These are phyloP conservation scores for Trametes coccinea DNA, from an alignment of 768 basidiomycete genomes.

Conservation along the genomic window DNA sequence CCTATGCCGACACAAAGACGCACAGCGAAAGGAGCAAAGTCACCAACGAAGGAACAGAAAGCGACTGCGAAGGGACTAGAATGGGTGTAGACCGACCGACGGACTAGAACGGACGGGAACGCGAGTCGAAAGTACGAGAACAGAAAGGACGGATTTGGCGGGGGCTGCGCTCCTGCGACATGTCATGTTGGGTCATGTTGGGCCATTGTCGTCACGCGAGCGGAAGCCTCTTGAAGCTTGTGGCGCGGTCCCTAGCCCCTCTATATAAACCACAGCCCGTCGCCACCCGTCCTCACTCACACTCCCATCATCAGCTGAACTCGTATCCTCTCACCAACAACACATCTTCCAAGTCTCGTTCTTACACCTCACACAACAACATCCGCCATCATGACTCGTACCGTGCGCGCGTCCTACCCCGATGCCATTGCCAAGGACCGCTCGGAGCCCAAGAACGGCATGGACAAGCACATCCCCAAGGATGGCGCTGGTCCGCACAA, in stretches of 20 bases:
- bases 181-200: neutral
- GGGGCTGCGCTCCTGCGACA: neutral
- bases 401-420: conserved; percentile 69
- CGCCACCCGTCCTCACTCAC: neutral
- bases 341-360: neutral
- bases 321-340: neutral
- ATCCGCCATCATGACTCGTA: conserved; percentile 67
- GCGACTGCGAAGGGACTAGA: conserved; percentile 6
- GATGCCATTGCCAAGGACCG: conserved; percentile 76
- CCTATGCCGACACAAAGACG: neutral
- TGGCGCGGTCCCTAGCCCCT: conserved; percentile 11
- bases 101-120: conserved; percentile 20
- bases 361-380: neutral
- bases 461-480: conserved; percentile 72
- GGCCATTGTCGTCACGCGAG: conserved; percentile 22
- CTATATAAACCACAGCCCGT: conserved; percentile 17
- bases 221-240: conserved; percentile 1
- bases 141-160: conserved; percentile 3
- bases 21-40: neutral
- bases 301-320: conserved; percentile 12
- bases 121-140: conserved; percentile 17
- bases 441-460: conserved; percentile 75
- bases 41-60: neutral
- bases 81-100: neutral
- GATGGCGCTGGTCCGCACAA: conserved; percentile 80